phyloP scores from a whole-genome alignment of 345 rosid species.

The Eucalyptus pauciflora region DNA sequence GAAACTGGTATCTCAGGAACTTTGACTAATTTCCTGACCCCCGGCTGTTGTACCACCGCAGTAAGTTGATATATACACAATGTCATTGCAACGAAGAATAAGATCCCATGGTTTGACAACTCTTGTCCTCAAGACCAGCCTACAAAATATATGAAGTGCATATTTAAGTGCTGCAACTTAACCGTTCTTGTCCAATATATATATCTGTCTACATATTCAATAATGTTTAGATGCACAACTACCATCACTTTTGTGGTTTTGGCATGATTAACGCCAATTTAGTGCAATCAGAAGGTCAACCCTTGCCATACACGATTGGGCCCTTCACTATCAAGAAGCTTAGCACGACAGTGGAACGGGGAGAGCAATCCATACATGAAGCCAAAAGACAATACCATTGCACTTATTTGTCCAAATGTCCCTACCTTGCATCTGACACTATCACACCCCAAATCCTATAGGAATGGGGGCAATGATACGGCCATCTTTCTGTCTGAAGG shows the following conservation, averaged over 20 bases:
- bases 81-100: neutral
- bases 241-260: neutral
- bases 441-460: no score
- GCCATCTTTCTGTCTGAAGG: no score
- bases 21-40: slow-evolving; percentile 23
- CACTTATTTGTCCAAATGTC: neutral
- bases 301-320: neutral
- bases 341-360: neutral
- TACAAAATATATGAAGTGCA: neutral
- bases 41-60: slow-evolving; percentile 22
- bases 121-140: neutral
- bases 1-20: slow-evolving; percentile 13
- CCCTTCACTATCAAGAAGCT: neutral
- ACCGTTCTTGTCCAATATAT: neutral
- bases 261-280: neutral
- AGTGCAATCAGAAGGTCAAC: neutral
- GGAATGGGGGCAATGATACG: no score
- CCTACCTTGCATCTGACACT: neutral
- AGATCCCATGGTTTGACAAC: neutral
- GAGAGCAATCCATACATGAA: neutral
- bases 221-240: no score
- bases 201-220: no score
- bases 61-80: neutral
- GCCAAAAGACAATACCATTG: neutral
- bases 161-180: neutral